phyloP scores from a whole-genome alignment of 768 basidiomycete species.

The Tephrocybe sp. region DNA sequence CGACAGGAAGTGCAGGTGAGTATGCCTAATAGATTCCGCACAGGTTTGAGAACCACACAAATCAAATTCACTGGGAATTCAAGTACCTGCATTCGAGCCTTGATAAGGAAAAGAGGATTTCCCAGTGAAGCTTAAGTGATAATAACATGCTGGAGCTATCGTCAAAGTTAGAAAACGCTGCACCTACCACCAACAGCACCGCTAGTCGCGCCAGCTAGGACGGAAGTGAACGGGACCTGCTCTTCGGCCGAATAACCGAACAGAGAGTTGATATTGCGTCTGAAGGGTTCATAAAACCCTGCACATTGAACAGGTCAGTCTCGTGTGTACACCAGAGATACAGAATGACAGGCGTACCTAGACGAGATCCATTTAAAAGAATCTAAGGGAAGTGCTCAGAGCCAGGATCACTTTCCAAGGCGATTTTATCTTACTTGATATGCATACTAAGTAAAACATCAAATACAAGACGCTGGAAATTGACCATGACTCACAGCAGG shows the following conservation, averaged over 20 bases:
- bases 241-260: constrained; percentile 63
- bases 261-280: constrained; percentile 63
- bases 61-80: background rate
- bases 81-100: constrained; percentile 92
- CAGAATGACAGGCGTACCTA: constrained; percentile 47
- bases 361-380: constrained; percentile 85
- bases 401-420: constrained; percentile 6
- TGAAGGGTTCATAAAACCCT: constrained; percentile 97
- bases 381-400: constrained; percentile 48
- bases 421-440: constrained; percentile 68
- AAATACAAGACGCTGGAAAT: background rate
- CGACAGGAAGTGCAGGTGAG: constrained; percentile 91
- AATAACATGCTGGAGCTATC: constrained; percentile 3
- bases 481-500: constrained; percentile 67
- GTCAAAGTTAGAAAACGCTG: background rate
- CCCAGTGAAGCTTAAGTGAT: constrained; percentile 60
- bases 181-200: constrained; percentile 84
- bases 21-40: constrained; percentile 59
- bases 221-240: constrained; percentile 71
- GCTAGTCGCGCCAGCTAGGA: constrained; percentile 84
- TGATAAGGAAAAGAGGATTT: constrained; percentile 92
- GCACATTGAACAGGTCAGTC: background rate
- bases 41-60: background rate
- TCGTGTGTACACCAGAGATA: background rate
- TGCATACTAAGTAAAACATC: constrained; percentile 60